Conservation (phyloP, 495 filamentous ascomycete genomes). For the Podospora sp. region DNA sequence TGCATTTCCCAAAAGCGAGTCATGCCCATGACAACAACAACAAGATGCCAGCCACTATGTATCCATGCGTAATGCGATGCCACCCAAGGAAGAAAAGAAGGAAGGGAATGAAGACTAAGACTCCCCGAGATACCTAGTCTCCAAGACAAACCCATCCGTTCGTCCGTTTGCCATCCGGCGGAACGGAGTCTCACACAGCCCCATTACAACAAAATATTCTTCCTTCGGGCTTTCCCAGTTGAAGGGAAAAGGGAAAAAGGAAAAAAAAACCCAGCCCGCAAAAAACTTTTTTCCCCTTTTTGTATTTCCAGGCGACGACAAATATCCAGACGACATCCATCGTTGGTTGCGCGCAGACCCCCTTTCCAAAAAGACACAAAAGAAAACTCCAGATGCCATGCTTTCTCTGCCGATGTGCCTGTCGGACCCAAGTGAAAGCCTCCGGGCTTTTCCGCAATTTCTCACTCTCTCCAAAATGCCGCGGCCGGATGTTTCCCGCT, state of each 20-base stretch:
- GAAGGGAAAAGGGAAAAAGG: not conserved
- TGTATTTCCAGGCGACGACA: not conserved
- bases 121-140: not conserved
- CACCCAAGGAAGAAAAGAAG: not conserved
- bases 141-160: not conserved
- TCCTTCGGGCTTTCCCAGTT: not conserved
- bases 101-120: not conserved
- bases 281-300: not conserved
- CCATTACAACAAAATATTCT: not conserved
- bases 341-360: not conserved
- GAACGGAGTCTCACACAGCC: not conserved
- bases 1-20: not conserved
- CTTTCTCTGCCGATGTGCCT: not conserved
- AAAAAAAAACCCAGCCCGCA: not conserved
- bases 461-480: not conserved
- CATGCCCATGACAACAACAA: not conserved
- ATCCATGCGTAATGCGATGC: not conserved
- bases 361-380: not conserved
- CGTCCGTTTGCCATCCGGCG: not conserved
- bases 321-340: not conserved
- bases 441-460: not conserved
- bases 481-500: not conserved
- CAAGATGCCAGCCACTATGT: not conserved
- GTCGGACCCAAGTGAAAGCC: not conserved
- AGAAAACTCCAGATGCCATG: not conserved